These are phyloP conservation scores for Isabelozyma gotoi DNA, from an alignment of 805 yeast genomes.

Conservation along the genomic window DNA sequence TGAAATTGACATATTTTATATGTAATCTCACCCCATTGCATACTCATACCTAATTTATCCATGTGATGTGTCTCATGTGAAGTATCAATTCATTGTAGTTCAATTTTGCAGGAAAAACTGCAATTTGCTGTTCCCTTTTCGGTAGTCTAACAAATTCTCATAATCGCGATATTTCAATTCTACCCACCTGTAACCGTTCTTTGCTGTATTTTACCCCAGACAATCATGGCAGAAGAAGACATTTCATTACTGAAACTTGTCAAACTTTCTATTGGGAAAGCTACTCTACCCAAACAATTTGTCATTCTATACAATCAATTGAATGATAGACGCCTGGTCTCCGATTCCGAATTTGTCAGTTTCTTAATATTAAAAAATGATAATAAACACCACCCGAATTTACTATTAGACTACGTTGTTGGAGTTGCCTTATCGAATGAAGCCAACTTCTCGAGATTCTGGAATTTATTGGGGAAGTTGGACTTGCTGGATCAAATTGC, in stretches of 20 bases:
- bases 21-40: too few relatives aligned
- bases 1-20: too few relatives aligned
- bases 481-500: constrained; percentile 6
- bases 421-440: constrained; percentile 13
- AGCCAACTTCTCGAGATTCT: constrained; percentile 18
- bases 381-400: constrained; percentile 10
- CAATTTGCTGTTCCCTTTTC: background rate
- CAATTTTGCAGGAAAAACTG: too few relatives aligned
- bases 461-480: constrained; percentile 15
- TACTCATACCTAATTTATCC: too few relatives aligned
- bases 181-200: background rate
- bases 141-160: background rate
- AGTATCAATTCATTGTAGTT: too few relatives aligned
- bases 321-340: constrained; percentile 15
- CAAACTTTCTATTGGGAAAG: constrained; percentile 16
- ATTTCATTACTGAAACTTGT: constrained; percentile 15
- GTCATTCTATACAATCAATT: constrained; percentile 27
- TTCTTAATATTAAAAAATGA: constrained; percentile 15
- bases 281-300: constrained; percentile 23
- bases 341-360: constrained; percentile 24
- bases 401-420: constrained; percentile 13
- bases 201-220: background rate
- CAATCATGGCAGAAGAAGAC: constrained; percentile 3
- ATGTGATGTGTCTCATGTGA: too few relatives aligned
- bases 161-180: background rate